Percentiles rank a stretch among this genome's conserved stretches.
Evolutionary conservation across 116 monocot genomes (phyloP).

Genomic region (Thalassia testudinum): DNA sequence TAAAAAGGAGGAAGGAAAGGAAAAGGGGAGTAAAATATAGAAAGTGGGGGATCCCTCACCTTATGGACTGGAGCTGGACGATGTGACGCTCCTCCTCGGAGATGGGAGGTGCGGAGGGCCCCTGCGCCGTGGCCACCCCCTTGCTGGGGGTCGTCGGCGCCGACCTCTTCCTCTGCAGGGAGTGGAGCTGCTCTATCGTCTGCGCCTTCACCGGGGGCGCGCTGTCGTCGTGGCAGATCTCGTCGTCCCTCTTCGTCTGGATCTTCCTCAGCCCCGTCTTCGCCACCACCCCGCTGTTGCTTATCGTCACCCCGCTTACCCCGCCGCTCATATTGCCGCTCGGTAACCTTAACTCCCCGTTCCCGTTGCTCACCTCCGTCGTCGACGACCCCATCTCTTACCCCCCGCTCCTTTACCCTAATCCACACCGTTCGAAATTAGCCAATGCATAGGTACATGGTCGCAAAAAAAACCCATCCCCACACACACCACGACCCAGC

Average conservation of each 20-base stretch:
- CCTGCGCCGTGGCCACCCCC: slow-evolving; percentile 3
- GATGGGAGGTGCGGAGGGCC: slow-evolving; percentile 15
- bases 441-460: no score
- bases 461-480: no score
- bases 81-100: slow-evolving; percentile 73
- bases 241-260: slow-evolving; percentile 46
- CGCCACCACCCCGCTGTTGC: slow-evolving; percentile 3
- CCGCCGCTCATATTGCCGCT: background rate
- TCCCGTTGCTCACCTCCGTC: background rate
- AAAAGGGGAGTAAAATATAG: background rate
- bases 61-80: slow-evolving; percentile 94
- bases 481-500: no score
- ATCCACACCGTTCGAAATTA: no score
- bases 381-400: background rate
- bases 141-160: slow-evolving; percentile 84
- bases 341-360: slow-evolving; percentile 13
- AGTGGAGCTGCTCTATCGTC: slow-evolving; percentile 94
- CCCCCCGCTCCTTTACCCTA: no score
- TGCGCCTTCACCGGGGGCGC: slow-evolving; percentile 76
- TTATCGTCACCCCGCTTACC: background rate
- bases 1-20: background rate
- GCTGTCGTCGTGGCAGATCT: slow-evolving; percentile 97
- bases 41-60: slow-evolving; percentile 21
- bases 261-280: slow-evolving; percentile 46
- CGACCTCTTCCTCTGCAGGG: slow-evolving; percentile 91